Conservation (phyloP, 1,284 basidiomycete genomes). For the Microbotryum lychnidis-dioicae region DNA sequence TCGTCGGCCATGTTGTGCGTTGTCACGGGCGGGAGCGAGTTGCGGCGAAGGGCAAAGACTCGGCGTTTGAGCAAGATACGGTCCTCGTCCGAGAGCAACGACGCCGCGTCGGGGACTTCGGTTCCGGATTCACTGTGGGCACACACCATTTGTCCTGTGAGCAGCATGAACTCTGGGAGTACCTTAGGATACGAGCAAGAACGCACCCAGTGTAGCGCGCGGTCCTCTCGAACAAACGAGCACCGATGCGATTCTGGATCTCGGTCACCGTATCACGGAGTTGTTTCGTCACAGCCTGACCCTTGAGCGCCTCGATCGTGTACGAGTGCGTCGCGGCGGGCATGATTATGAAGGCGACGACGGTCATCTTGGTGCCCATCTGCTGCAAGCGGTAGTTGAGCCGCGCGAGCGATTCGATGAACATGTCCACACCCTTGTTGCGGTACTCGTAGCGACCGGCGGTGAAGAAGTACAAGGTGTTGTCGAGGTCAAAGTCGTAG, state of each 20-base stretch:
- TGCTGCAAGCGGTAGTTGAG: conserved; percentile 83
- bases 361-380: conserved; percentile 66
- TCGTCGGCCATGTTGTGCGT: conserved; percentile 99
- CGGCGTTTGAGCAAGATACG: conserved; percentile 92
- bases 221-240: conserved; percentile 85
- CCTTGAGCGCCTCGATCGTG: conserved; percentile 94
- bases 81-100: conserved; percentile 82
- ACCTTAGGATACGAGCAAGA: not conserved
- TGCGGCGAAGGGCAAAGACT: conserved; percentile 90
- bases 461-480: conserved; percentile 97
- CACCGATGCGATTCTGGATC: conserved; percentile 85
- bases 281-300: conserved; percentile 95
- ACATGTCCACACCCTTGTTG: conserved; percentile 99
- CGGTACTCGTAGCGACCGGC: conserved; percentile 98
- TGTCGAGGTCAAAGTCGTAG: conserved; percentile 58
- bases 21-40: conserved; percentile 81
- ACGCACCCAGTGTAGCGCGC: conserved; percentile 78
- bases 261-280: conserved; percentile 88
- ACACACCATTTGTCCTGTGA: too few relatives aligned
- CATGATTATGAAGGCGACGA: conserved; percentile 99
- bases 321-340: conserved; percentile 92
- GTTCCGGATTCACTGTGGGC: conserved; percentile 59
- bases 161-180: too few relatives aligned
- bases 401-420: conserved; percentile 89
- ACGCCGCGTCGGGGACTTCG: conserved; percentile 59